phyloP scores from a whole-genome alignment of 768 basidiomycete species.

The Mycena amicta region DNA sequence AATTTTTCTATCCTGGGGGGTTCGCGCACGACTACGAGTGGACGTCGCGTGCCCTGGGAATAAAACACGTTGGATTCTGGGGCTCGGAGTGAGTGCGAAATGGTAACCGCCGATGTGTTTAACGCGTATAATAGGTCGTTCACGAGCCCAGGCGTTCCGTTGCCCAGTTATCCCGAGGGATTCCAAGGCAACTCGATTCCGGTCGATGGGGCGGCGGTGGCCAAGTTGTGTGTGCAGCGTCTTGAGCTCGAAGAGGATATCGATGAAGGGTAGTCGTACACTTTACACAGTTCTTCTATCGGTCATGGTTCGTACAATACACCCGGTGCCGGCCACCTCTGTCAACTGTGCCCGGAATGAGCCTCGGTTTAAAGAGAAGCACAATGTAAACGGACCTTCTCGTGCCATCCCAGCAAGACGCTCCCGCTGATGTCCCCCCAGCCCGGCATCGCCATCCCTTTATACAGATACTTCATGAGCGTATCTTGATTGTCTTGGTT shows the following conservation, averaged over 20 bases:
- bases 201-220: conserved; percentile 71
- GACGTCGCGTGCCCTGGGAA: conserved; percentile 79
- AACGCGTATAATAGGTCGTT: conserved; percentile 63
- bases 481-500: conserved; percentile 81
- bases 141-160: conserved; percentile 71
- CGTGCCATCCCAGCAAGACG: conserved; percentile 87
- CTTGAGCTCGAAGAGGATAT: conserved; percentile 60
- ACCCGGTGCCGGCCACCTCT: conserved; percentile 91
- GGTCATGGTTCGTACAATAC: conserved; percentile 85
- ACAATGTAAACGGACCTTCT: conserved; percentile 75
- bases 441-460: conserved; percentile 81
- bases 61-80: conserved; percentile 88
- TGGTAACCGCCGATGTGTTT: too few species aligned
- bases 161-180: conserved; percentile 76
- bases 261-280: conserved; percentile 43
- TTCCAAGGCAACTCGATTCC: conserved; percentile 86
- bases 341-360: conserved; percentile 61
- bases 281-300: conserved; percentile 53
- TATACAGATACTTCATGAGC: conserved; percentile 98
- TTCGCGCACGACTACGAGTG: conserved; percentile 88
- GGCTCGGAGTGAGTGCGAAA: conserved; percentile 62
- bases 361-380: conserved; percentile 2
- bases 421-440: conserved; percentile 64
- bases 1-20: conserved; percentile 85
- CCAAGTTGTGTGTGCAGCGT: conserved; percentile 59